Evolutionary conservation across 257 asterid species (phyloP).

Genomic region (Galeopsis tetrahit): DNA sequence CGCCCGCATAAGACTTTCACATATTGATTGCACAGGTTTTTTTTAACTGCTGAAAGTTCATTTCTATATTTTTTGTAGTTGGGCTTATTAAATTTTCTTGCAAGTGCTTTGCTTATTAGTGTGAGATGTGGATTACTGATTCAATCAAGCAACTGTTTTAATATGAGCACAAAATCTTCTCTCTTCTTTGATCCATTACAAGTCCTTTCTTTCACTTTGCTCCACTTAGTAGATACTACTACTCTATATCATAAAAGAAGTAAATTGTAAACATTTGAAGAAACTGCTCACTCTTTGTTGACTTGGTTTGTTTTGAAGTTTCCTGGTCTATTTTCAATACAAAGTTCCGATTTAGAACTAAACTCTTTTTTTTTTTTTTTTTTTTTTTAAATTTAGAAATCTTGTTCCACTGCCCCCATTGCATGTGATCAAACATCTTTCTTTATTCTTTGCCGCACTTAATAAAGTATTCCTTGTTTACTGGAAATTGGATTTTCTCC

Average conservation of each 20-base stretch:
- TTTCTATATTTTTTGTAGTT: background rate
- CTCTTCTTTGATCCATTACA: conserved; percentile 2
- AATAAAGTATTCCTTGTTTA: conserved; percentile 21
- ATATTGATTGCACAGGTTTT: background rate
- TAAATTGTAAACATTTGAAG: conserved; percentile 19
- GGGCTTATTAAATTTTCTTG: background rate
- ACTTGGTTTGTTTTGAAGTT: conserved; percentile 9
- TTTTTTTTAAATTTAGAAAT: conserved; percentile 12
- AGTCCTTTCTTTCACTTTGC: background rate
- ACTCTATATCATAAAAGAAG: conserved; percentile 1
- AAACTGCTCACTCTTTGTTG: background rate
- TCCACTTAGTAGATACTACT: conserved; percentile 21
- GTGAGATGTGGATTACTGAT: background rate
- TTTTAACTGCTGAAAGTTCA: background rate
- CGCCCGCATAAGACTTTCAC: background rate
- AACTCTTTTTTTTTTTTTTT: background rate
- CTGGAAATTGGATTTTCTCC: conserved; percentile 13
- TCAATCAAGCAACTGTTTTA: too few species aligned
- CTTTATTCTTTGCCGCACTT: background rate
- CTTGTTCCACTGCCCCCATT: conserved; percentile 24
- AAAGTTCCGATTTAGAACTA: conserved; percentile 12
- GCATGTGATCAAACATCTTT: background rate
- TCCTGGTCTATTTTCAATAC: conserved; percentile 10
- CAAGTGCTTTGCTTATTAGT: conserved; percentile 12
- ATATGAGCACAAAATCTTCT: background rate